Base-by-base conservation (phyloP, 805 yeast genomes). In the Naumovozyma castellii region DNA sequence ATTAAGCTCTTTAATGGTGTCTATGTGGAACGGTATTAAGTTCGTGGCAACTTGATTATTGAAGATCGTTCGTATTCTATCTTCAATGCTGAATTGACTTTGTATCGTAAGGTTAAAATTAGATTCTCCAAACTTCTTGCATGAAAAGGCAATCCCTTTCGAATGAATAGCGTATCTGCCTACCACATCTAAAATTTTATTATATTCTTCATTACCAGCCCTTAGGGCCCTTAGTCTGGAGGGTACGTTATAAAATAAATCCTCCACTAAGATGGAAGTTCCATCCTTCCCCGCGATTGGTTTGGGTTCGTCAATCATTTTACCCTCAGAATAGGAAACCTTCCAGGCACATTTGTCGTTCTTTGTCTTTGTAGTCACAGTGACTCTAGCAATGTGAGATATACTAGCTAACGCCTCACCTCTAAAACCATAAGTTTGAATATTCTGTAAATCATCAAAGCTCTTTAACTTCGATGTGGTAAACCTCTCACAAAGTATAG, bases 331-430 rank as follows among this genome's bases (percentile, higher is more conserved):
- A 53, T 80, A 90, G n/a, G 61, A 65, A 0, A 84, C 76, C 36
- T 62, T 75, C 74, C 82, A 81, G 0, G 95, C 97, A 52, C 85
- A 72, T 0, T 71, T 64, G 1, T 78, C 72, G 1, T 63, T 70
- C 5, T 48, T 53, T 0, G 83, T 76, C 59, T 84, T 87, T 0
- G 97, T 84, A 1, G 79, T 71, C 4, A 92, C 94, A 0, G 85
- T 71, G 1, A 92, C 65, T 42, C 87, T 80, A 0, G 97, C 72
- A 16, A 92, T 80, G 54, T 90, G 96, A 0, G 96, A 86, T 5
- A 92, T 88, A 55, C 92, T 80, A 1, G 97, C 96, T 36, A 92
- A 66, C 0, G 98, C 98, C 60, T 92, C 98, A 13, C 98, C 98
- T 40, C 98, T 70, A 57, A 92, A 92, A 3, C 98, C 98, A 58